Percentiles rank a stretch among this genome's conserved stretches.
phyloP scores from a whole-genome alignment of 139 green algal species.

The Chlamydomonas urium region DNA sequence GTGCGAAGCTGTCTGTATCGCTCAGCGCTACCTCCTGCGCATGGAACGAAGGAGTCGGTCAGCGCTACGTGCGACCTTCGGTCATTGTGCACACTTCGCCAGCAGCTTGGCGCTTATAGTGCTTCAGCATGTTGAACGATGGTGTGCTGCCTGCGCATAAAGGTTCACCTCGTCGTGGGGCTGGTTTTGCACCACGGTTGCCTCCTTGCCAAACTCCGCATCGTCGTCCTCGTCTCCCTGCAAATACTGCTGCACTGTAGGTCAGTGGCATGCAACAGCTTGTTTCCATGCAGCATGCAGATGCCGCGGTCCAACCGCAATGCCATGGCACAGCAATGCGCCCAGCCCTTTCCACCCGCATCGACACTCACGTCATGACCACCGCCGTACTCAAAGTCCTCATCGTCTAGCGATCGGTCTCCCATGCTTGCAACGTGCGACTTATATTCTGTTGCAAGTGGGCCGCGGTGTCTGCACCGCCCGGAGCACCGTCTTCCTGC shows the following conservation, averaged over 20 bases:
- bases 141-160: neutral
- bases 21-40: conserved; percentile 52
- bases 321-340: no score
- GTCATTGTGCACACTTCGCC: neutral
- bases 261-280: neutral
- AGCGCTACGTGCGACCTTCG: neutral
- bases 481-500: no score
- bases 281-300: neutral
- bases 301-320: neutral
- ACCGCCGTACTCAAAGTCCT: conserved; percentile 13
- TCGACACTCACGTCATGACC: neutral
- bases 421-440: neutral
- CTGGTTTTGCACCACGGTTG: conserved; percentile 46
- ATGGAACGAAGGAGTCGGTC: neutral
- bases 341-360: no score
- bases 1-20: conserved; percentile 43
- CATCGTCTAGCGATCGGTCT: neutral
- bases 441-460: no score
- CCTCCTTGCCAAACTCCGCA: conserved; percentile 21
- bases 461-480: no score
- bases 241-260: neutral
- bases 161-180: conserved; percentile 53
- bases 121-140: no score
- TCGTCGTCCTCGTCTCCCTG: conserved; percentile 12
- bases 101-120: no score